Conservation (phyloP, 108 stramenopile genomes). For the Discostella pseudostelligera region DNA sequence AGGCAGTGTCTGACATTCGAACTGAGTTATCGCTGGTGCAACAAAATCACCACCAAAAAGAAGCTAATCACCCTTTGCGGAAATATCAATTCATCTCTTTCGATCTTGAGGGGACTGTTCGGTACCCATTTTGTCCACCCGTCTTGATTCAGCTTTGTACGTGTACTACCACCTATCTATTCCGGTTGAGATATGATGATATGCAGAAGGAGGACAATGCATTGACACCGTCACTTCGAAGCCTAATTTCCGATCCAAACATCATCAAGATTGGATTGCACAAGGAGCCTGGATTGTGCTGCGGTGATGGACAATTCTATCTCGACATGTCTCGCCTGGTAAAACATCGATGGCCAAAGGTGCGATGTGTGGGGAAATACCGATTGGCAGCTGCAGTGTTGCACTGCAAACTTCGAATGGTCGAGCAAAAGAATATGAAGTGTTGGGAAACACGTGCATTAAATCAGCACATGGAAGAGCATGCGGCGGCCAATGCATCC, state of each 20-base stretch:
- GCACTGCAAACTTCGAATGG: conserved; percentile 1
- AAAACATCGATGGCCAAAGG: neutral
- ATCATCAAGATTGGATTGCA: conserved; percentile 18
- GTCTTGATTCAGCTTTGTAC: too few species aligned
- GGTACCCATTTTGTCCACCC: neutral
- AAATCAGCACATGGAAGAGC: neutral
- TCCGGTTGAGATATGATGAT: conserved; percentile 4
- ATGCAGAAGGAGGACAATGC: neutral
- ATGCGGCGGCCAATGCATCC: conserved; percentile 13
- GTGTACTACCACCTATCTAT: neutral
- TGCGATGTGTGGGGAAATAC: neutral
- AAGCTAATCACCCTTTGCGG: too few species aligned
- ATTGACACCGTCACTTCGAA: neutral
- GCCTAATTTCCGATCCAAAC: conserved; percentile 3
- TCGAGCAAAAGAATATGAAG: too few species aligned
- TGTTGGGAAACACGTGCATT: too few species aligned
- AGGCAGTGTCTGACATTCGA: conserved; percentile 3
- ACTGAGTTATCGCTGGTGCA: neutral
- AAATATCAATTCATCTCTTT: too few species aligned
- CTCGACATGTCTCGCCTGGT: conserved; percentile 5
- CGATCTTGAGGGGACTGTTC: neutral
- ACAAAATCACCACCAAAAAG: too few species aligned
- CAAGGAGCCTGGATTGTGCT: neutral
- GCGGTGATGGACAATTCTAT: neutral
- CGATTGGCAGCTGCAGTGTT: neutral